Percentiles rank a stretch among this genome's conserved stretches.
Conservation (phyloP, 2,329 filamentous ascomycete genomes). For the Colletotrichum sp. region DNA sequence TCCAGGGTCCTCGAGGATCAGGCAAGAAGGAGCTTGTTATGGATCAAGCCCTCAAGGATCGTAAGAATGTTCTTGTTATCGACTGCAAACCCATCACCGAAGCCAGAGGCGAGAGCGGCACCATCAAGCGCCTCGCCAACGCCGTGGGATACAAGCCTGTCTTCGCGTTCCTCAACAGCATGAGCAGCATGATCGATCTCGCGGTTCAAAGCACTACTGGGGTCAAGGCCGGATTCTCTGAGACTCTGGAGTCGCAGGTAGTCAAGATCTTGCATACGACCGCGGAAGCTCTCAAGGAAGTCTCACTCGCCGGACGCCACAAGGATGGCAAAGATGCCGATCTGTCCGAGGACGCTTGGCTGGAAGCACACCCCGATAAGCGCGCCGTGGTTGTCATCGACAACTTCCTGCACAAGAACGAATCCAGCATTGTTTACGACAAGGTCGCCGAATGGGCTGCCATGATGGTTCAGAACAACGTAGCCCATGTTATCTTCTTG, state of each 20-base stretch:
- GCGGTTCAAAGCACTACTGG: slow-evolving; percentile 94
- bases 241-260: slow-evolving; percentile 88
- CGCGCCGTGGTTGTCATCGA: slow-evolving; percentile 87
- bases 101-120: slow-evolving; percentile 84
- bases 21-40: slow-evolving; percentile 89
- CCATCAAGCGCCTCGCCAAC: slow-evolving; percentile 79
- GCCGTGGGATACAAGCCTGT: slow-evolving; percentile 91
- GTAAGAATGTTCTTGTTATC: slow-evolving; percentile 80
- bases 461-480: slow-evolving; percentile 80
- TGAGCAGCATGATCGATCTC: slow-evolving; percentile 90
- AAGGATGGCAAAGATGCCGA: slow-evolving; percentile 76
- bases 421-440: slow-evolving; percentile 72
- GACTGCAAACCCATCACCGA: slow-evolving; percentile 96
- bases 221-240: slow-evolving; percentile 92
- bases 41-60: slow-evolving; percentile 79
- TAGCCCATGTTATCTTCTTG: slow-evolving; percentile 93
- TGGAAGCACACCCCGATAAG: slow-evolving; percentile 86
- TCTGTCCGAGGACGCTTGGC: slow-evolving; percentile 82
- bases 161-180: slow-evolving; percentile 95
- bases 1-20: slow-evolving; percentile 90
- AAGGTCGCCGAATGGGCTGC: slow-evolving; percentile 92
- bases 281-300: slow-evolving; percentile 76
- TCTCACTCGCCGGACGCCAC: slow-evolving; percentile 72
- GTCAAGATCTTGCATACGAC: slow-evolving; percentile 90
- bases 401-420: slow-evolving; percentile 85